A percentile compares a stretch with the other conserved stretches of the same genome.
Conservation (phyloP, 495 filamentous ascomycete species). For the Trypethelium eluteriae region DNA sequence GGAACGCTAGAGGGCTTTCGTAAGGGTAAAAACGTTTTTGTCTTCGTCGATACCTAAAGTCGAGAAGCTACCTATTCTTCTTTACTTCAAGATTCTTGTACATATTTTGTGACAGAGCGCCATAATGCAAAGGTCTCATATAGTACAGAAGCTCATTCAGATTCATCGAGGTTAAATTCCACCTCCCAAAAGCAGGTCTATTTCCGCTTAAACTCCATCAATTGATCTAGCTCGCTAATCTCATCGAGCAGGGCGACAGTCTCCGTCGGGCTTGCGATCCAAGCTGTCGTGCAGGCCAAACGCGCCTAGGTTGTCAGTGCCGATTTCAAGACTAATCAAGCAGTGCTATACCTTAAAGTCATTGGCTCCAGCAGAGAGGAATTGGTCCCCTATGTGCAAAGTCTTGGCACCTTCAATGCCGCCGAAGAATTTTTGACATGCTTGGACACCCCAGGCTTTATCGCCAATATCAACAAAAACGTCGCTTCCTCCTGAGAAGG, state of each 20-base stretch:
- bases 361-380: constrained; percentile 88
- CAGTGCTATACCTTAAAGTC: constrained; percentile 71
- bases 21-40: constrained; percentile 81
- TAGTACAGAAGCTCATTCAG: neutral
- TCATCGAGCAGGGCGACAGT: constrained; percentile 85
- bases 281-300: constrained; percentile 61
- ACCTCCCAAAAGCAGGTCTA: neutral
- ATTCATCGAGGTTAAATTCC: neutral
- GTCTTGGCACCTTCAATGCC: constrained; percentile 52
- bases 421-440: constrained; percentile 87
- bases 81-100: neutral
- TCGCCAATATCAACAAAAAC: constrained; percentile 99
- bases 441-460: constrained; percentile 88
- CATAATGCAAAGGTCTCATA: neutral
- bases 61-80: neutral
- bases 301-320: constrained; percentile 41
- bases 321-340: neutral
- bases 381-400: constrained; percentile 94
- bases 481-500: constrained; percentile 63
- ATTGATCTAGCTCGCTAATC: constrained; percentile 33
- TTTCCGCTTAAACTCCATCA: constrained; percentile 11
- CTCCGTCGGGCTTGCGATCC: constrained; percentile 89
- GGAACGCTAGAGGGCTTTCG: constrained; percentile 72
- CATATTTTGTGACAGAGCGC: neutral
- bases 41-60: constrained; percentile 53